Conservation (phyloP, 2,329 filamentous ascomycete species). For the Phyllosticta citriasiana region DNA sequence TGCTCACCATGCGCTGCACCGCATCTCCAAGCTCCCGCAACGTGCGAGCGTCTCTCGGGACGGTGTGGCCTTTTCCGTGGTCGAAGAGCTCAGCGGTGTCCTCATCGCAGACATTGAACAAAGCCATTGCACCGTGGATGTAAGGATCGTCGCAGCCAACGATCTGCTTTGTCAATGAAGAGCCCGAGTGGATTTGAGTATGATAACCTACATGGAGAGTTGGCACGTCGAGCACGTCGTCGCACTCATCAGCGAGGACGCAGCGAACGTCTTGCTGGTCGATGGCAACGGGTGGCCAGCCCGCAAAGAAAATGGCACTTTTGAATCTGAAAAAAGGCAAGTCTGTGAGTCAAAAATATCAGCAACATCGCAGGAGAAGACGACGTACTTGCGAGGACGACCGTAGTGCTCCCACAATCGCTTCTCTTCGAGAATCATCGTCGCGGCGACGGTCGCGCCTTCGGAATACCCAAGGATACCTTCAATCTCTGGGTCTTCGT, state of each 20-base stretch:
- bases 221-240: conserved; percentile 30
- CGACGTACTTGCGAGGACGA: not conserved
- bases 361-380: not conserved
- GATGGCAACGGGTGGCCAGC: conserved; percentile 32
- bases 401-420: conserved; percentile 13
- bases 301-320: conserved; percentile 40
- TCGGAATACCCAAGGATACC: conserved; percentile 53
- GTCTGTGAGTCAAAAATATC: not conserved
- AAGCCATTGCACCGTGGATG: conserved; percentile 48
- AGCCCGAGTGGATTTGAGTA: conserved; percentile 16
- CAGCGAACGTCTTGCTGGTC: conserved; percentile 19
- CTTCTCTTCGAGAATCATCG: conserved; percentile 40
- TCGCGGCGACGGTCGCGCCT: conserved; percentile 47
- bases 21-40: conserved; percentile 22
- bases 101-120: conserved; percentile 52
- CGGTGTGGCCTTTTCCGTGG: conserved; percentile 54
- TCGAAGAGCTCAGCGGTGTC: conserved; percentile 54
- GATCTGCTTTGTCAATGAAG: not conserved
- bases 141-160: conserved; percentile 45
- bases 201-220: conserved; percentile 26
- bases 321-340: conserved; percentile 16
- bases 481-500: conserved; percentile 27
- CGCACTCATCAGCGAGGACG: conserved; percentile 32
- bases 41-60: conserved; percentile 35
- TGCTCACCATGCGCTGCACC: conserved; percentile 8